Evolutionary conservation across 1,284 basidiomycete genomes (phyloP).

Genomic region (Malassezia dermatis): DNA sequence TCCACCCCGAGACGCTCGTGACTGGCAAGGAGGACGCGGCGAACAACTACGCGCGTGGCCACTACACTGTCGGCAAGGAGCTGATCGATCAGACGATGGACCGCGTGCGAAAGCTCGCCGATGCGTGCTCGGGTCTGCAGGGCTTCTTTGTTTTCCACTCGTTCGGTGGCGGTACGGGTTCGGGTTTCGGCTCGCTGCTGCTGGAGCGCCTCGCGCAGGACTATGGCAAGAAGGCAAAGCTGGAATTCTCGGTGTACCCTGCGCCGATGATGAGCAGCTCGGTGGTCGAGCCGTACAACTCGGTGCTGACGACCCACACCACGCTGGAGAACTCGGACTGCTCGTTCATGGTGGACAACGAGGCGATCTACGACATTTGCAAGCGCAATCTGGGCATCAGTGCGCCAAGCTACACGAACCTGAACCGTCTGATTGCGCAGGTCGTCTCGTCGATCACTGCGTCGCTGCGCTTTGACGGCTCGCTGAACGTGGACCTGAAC

Average conservation of each 20-base stretch:
- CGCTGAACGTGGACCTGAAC: conserved; percentile 92
- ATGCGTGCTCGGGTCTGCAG: conserved; percentile 95
- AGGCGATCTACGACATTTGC: conserved; percentile 92
- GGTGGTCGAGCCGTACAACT: conserved; percentile 99
- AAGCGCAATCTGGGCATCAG: conserved; percentile 81
- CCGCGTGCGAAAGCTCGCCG: conserved; percentile 85
- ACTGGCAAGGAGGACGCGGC: conserved; percentile 99
- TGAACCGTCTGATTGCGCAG: conserved; percentile 84
- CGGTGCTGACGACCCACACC: conserved; percentile 94
- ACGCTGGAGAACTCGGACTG: conserved; percentile 99
- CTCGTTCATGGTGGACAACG: conserved; percentile 54
- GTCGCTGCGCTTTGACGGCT: conserved; percentile 92
- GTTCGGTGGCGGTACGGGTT: conserved; percentile 97
- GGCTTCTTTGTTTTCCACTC: conserved; percentile 99
- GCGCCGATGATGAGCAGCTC: conserved; percentile 66
- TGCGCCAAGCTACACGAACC: conserved; percentile 82
- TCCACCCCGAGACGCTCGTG: conserved; percentile 98
- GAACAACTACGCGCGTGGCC: conserved; percentile 75
- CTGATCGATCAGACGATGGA: conserved; percentile 72
- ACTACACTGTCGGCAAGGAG: conserved; percentile 93
- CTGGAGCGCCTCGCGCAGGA: conserved; percentile 91
- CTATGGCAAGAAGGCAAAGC: conserved; percentile 98
- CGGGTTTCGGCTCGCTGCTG: conserved; percentile 93
- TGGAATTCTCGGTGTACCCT: conserved; percentile 97
- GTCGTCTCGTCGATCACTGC: conserved; percentile 97